Percentiles rank a stretch among this genome's conserved stretches.
Evolutionary conservation across 2,329 filamentous ascomycete genomes (phyloP).

Genomic region (Botrytis deweyae): DNA sequence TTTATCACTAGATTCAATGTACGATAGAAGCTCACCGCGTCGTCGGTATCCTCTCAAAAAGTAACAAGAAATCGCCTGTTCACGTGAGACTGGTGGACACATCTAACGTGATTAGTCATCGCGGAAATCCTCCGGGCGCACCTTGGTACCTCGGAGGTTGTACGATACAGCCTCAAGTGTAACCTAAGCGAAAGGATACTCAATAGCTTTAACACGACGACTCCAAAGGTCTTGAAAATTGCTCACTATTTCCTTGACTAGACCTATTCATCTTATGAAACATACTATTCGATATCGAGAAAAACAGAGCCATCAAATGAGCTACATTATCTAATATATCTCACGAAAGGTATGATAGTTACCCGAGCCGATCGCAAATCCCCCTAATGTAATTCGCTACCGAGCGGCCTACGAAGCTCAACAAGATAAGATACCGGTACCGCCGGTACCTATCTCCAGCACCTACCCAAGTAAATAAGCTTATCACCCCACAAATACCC

Average conservation of each 20-base stretch:
- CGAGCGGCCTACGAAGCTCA: not conserved
- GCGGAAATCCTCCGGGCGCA: not conserved
- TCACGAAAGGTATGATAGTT: not conserved
- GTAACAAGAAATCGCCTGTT: not conserved
- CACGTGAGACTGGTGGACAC: not conserved
- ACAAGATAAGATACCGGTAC: not conserved
- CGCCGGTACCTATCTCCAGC: not conserved
- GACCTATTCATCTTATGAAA: not conserved
- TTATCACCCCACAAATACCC: constrained; percentile 1
- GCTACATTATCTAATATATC: not conserved
- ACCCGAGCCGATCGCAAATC: not conserved
- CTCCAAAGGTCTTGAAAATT: not conserved
- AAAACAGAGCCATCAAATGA: not conserved
- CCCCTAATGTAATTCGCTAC: not conserved
- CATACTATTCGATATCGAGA: not conserved
- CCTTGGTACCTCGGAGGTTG: not conserved
- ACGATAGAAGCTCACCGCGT: not conserved
- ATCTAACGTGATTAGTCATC: not conserved
- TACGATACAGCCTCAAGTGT: not conserved
- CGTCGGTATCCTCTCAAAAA: not conserved
- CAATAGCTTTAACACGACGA: not conserved
- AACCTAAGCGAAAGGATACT: not conserved
- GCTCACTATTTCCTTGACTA: not conserved
- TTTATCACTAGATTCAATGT: not conserved
- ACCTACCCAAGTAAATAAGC: not conserved